Conservation (phyloP, 768 basidiomycete genomes). For the Tricholoma terreum region DNA sequence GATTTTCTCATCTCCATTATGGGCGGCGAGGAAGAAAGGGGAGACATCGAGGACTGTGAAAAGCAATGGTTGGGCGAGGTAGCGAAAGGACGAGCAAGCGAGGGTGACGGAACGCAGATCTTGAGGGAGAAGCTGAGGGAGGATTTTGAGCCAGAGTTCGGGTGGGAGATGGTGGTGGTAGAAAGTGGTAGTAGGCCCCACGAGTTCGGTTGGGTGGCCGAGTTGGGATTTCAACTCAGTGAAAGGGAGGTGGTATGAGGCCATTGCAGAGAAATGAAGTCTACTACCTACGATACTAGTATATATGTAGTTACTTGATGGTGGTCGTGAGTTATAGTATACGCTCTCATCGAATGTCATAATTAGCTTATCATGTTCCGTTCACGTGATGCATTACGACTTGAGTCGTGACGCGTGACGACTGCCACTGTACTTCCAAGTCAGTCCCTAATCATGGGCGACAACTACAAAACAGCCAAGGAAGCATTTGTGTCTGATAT, state of each 20-base stretch:
- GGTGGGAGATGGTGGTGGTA: constrained; percentile 20
- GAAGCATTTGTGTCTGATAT: constrained; percentile 78
- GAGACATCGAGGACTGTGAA: constrained; percentile 34
- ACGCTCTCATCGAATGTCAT: no score
- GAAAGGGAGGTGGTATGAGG: neutral
- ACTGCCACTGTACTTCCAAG: neutral
- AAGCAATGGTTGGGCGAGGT: constrained; percentile 34
- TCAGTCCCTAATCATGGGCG: constrained; percentile 42
- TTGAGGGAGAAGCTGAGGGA: constrained; percentile 26
- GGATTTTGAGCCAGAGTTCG: constrained; percentile 36
- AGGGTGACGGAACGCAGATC: constrained; percentile 30
- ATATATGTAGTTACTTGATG: no score
- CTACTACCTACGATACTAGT: no score
- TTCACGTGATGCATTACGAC: no score
- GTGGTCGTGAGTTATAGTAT: no score
- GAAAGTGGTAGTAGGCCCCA: no score
- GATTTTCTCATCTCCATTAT: constrained; percentile 23
- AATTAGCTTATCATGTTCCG: no score
- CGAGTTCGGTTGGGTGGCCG: neutral
- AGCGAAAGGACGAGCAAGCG: constrained; percentile 29
- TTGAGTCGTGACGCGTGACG: no score
- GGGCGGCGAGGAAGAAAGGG: constrained; percentile 34
- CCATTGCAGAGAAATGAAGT: no score
- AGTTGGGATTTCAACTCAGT: neutral
- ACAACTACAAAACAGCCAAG: constrained; percentile 78